Evolutionary conservation across 2,329 filamentous ascomycete genomes (phyloP).

Genomic region (Mycosphaerella sp.): DNA sequence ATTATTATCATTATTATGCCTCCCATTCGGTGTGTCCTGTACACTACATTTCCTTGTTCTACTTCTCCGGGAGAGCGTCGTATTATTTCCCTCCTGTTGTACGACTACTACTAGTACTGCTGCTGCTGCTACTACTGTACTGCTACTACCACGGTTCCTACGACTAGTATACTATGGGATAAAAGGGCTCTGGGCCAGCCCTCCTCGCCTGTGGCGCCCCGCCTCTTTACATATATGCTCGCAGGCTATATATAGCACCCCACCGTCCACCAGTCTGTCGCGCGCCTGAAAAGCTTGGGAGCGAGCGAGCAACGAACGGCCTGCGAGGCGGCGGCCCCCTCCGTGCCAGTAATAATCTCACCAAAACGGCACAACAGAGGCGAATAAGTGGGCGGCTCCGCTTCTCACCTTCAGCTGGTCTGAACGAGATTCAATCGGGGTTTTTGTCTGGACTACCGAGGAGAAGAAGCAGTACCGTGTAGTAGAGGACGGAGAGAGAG

Average conservation of each 20-base stretch:
- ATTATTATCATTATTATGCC: too few relatives aligned
- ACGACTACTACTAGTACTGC: too few relatives aligned
- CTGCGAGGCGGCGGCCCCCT: conserved; percentile 8
- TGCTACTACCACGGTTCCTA: too few relatives aligned
- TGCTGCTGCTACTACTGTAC: too few relatives aligned
- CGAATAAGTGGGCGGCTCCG: neutral
- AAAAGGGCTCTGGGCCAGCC: neutral
- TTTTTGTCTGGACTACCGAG: neutral
- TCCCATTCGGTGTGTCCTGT: too few relatives aligned
- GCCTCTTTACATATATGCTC: neutral
- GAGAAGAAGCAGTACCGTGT: neutral
- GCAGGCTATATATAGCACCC: conserved; percentile 3
- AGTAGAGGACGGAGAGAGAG: neutral
- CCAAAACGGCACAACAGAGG: neutral
- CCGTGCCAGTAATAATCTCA: conserved; percentile 6
- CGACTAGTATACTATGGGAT: too few relatives aligned
- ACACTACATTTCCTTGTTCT: too few relatives aligned
- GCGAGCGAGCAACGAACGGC: neutral
- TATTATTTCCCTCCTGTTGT: too few relatives aligned
- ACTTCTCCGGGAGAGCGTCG: too few relatives aligned
- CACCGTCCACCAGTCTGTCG: conserved; percentile 4
- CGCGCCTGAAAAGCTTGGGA: conserved; percentile 2
- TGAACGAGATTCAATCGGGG: neutral
- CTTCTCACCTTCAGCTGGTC: conserved; percentile 9
- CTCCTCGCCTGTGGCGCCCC: neutral